Evolutionary conservation across 352 stramenopile species (phyloP).

Genomic region (Phytophthora foliorum): DNA sequence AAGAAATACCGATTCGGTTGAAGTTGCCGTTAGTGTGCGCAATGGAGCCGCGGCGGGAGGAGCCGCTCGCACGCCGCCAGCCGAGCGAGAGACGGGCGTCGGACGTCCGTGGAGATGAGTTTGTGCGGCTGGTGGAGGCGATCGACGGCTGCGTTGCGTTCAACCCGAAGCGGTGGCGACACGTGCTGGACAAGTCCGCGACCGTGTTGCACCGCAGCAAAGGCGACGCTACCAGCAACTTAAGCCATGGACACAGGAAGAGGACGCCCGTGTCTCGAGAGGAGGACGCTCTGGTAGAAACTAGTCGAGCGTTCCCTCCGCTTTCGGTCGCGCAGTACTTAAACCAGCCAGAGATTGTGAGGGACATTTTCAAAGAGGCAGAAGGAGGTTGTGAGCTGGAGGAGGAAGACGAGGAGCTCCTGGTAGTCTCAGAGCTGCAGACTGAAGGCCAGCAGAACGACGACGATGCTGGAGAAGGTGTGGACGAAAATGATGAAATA

Average conservation of each 20-base stretch:
- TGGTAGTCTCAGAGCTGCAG: constrained; percentile 6
- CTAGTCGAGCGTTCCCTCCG: constrained; percentile 7
- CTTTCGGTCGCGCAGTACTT: constrained; percentile 52
- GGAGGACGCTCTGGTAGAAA: constrained; percentile 33
- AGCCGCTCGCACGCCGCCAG: not conserved
- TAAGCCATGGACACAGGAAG: not conserved
- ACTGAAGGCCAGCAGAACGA: not conserved
- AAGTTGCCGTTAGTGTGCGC: constrained; percentile 14
- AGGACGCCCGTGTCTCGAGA: constrained; percentile 36
- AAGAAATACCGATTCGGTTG: no score
- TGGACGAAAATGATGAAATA: constrained; percentile 2
- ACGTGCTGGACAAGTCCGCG: constrained; percentile 54
- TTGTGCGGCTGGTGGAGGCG: constrained; percentile 57
- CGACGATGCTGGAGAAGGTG: not conserved
- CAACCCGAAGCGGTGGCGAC: constrained; percentile 64
- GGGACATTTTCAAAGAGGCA: constrained; percentile 37
- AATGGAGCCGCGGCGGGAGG: not conserved
- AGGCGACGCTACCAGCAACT: constrained; percentile 1
- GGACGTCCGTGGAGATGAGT: constrained; percentile 21
- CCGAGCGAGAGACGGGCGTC: not conserved
- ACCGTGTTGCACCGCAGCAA: constrained; percentile 27
- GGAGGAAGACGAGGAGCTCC: not conserved
- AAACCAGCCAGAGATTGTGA: constrained; percentile 53
- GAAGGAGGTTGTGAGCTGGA: not conserved
- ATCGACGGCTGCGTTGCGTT: constrained; percentile 63